phyloP scores from a whole-genome alignment of 2,329 filamentous ascomycete genomes.

The Hypoxylon sp. region DNA sequence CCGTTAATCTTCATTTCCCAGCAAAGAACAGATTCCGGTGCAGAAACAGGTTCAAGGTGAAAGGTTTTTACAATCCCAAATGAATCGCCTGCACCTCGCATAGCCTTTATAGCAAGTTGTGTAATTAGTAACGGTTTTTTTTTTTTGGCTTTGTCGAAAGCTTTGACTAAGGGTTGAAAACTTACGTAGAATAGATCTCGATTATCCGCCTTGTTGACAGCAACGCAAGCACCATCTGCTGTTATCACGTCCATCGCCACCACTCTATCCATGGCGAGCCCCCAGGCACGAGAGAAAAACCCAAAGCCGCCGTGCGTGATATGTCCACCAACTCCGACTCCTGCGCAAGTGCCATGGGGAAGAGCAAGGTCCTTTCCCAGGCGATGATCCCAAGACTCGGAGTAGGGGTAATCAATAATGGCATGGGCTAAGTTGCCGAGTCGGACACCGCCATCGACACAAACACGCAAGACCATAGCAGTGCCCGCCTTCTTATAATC shows the following conservation, averaged over 20 bases:
- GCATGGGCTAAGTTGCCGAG: slow-evolving; percentile 54
- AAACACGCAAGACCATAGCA: slow-evolving; percentile 43
- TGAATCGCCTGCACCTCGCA: slow-evolving; percentile 52
- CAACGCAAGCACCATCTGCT: slow-evolving; percentile 40
- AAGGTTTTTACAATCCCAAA: slow-evolving; percentile 52
- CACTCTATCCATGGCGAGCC: slow-evolving; percentile 60
- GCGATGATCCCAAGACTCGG: too few species aligned
- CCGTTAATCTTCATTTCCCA: slow-evolving; percentile 41
- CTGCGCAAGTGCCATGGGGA: slow-evolving; percentile 55
- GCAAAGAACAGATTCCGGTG: slow-evolving; percentile 49
- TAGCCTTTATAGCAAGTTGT: too few species aligned
- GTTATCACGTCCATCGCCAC: slow-evolving; percentile 58
- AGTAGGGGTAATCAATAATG: too few species aligned
- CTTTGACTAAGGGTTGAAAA: background rate
- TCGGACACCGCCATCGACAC: slow-evolving; percentile 52
- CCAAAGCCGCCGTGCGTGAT: slow-evolving; percentile 58
- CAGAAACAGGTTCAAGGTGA: slow-evolving; percentile 46
- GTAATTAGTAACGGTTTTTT: too few species aligned
- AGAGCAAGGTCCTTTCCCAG: slow-evolving; percentile 47
- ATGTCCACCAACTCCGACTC: slow-evolving; percentile 57
- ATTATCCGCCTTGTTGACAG: slow-evolving; percentile 29
- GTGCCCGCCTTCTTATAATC: too few species aligned
- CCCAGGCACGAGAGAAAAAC: slow-evolving; percentile 56
- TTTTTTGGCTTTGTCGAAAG: too few species aligned
- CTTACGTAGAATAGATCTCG: slow-evolving; percentile 44